Conservation (phyloP, 202 grass and related monocot species). For the Zoysia matrella region DNA sequence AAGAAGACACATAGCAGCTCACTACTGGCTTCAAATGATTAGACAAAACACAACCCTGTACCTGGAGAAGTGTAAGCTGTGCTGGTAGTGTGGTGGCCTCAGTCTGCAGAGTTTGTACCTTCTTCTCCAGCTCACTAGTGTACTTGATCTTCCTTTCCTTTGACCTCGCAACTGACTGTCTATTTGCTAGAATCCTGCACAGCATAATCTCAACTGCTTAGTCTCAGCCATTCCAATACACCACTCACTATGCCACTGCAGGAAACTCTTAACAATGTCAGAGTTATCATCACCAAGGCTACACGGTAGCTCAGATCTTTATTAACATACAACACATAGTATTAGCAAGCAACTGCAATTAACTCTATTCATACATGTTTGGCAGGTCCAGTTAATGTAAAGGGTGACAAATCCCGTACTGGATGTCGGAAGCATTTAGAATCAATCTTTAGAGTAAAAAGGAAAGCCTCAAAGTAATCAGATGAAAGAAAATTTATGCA, state of each 20-base stretch:
- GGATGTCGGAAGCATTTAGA: too few relatives aligned
- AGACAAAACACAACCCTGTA: constrained; percentile 37
- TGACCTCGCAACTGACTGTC: constrained; percentile 83
- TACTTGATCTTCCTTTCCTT: constrained; percentile 95
- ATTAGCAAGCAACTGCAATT: constrained; percentile 13
- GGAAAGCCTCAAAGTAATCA: neutral
- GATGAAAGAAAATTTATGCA: too few relatives aligned
- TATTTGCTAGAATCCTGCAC: constrained; percentile 88
- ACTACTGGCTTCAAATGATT: constrained; percentile 7
- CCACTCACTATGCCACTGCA: neutral
- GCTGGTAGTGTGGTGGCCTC: constrained; percentile 93
- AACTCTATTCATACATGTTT: neutral
- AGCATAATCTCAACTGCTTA: neutral
- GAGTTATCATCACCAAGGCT: neutral
- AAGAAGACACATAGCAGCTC: constrained; percentile 23
- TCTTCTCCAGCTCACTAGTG: constrained; percentile 83
- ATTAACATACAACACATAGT: neutral
- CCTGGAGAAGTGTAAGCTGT: constrained; percentile 91
- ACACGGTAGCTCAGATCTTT: constrained; percentile 6
- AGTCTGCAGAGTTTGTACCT: constrained; percentile 89
- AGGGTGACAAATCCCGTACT: neutral
- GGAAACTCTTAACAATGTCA: neutral
- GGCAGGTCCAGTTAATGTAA: neutral
- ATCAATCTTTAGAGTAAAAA: neutral
- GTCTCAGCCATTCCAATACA: neutral